Evolutionary conservation across 805 yeast species (phyloP), one percentile per base, ranked within the genome.

Genomic region (Kodamaea kaohsiungensis): DNA sequence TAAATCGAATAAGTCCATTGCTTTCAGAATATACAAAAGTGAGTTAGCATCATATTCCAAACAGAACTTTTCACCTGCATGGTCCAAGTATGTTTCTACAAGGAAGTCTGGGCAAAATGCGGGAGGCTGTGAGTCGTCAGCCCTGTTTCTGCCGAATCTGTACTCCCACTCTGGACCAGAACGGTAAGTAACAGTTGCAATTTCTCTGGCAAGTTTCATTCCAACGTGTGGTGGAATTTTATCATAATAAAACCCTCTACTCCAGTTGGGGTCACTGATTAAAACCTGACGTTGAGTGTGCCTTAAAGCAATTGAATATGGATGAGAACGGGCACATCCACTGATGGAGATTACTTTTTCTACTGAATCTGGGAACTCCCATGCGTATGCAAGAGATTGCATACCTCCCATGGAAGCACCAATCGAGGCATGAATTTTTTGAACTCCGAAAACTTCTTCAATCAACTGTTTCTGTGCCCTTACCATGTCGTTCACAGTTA

Each of bases 371-470:
- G 96, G 88, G 63, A 88, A 92, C 64, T 88, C 96, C 66, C 84
- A 80, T 1, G 91, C 96, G 68, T 85, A 89, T 0, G 97, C 96
- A 53, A 92, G 77, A 7, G 93, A 86, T 72, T 91, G 97, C 97
- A 92, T 91, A n/a, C 97, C 98, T n/a, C 98, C 98, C 96, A 92
- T 89, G 0, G 96, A 89, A 2, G 96, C 86, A 5, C 98, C 98
- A 7, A 92, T 84, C 1, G 90, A 82, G 1, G 96, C 96, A 68
- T 84, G 82, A 22, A 92, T 71, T 65, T 83, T 87, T 1, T 62
- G 48, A 30, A 88, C 87, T 1, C 86, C 85, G 54, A 91, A 83
- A 46, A 80, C 83, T 46, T 85, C 80, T 25, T 70, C 73, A 16
- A 92, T 76, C 43, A 92, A 71, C 50, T 88, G 77, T 54, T 89